Evolutionary conservation across 192 early-diverging fungal species (phyloP).

Genomic region (Entomortierella lignicola): DNA sequence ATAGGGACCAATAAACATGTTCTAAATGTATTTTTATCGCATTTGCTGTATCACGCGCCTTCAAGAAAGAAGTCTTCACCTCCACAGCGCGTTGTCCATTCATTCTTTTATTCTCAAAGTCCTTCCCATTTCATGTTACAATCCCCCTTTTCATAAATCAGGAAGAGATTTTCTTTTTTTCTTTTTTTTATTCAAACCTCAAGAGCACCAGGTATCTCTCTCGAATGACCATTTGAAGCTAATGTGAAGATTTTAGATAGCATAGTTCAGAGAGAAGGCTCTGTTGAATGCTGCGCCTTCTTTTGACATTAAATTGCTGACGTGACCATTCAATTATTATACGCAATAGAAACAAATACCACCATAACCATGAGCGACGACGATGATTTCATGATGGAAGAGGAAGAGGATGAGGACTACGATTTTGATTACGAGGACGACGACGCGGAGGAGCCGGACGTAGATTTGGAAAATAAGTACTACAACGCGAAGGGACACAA

Average conservation of each 20-base stretch:
- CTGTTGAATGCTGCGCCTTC: constrained; percentile 1
- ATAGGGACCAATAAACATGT: too few relatives aligned
- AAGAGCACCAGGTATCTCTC: too few relatives aligned
- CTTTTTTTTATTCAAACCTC: neutral
- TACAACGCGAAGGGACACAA: constrained; percentile 92
- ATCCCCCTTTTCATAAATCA: neutral
- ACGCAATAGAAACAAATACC: neutral
- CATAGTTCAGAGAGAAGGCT: neutral
- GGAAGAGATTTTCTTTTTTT: neutral
- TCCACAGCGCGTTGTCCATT: neutral
- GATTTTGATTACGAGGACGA: constrained; percentile 93
- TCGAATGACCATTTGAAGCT: too few relatives aligned
- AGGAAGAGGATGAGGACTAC: constrained; percentile 80
- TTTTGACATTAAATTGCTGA: neutral
- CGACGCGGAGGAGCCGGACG: constrained; percentile 83
- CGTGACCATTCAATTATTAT: neutral
- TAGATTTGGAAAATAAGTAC: constrained; percentile 89
- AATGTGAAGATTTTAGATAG: too few relatives aligned
- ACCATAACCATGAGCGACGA: constrained; percentile 60
- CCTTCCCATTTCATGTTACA: neutral
- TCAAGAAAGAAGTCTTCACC: neutral
- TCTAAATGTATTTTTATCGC: neutral
- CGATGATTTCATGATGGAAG: constrained; percentile 73
- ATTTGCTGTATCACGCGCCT: neutral
- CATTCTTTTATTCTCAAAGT: neutral